phyloP scores from a whole-genome alignment of 176 grass and related monocot genomes.

The Alloteropsis semialata region DNA sequence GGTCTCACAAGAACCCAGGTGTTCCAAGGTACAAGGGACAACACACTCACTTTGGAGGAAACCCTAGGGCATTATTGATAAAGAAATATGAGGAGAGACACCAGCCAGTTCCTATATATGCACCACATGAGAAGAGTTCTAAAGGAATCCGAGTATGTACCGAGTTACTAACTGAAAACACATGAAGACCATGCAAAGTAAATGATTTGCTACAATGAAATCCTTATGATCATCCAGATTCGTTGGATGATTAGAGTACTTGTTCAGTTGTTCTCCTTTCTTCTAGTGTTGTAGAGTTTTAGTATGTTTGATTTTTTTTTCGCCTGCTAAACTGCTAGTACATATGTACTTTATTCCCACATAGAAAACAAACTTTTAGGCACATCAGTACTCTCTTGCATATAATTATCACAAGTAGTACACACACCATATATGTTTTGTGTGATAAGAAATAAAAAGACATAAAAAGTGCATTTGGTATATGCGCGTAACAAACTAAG shows the following conservation, averaged over 20 bases:
- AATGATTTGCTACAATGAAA: neutral
- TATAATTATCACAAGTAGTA: neutral
- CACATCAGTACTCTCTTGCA: neutral
- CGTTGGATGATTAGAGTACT: neutral
- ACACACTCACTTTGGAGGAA: slow-evolving; percentile 25
- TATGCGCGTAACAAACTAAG: neutral
- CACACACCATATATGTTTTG: neutral
- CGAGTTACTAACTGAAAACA: slow-evolving; percentile 5
- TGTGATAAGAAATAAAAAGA: neutral
- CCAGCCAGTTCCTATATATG: neutral
- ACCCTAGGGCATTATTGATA: slow-evolving; percentile 1
- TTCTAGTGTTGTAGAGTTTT: neutral
- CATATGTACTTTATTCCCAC: neutral
- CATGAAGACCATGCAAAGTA: neutral
- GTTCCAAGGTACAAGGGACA: slow-evolving; percentile 44
- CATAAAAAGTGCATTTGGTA: neutral
- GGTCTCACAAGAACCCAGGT: slow-evolving; percentile 37
- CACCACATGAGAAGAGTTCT: neutral
- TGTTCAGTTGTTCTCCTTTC: neutral
- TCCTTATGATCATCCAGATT: too few relatives aligned
- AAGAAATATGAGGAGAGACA: neutral
- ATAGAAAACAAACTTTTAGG: neutral
- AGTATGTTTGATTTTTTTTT: neutral
- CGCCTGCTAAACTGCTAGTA: neutral
- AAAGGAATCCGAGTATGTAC: neutral